Conservation (phyloP, 495 filamentous ascomycete species). For the Glarea lozoyensis region DNA sequence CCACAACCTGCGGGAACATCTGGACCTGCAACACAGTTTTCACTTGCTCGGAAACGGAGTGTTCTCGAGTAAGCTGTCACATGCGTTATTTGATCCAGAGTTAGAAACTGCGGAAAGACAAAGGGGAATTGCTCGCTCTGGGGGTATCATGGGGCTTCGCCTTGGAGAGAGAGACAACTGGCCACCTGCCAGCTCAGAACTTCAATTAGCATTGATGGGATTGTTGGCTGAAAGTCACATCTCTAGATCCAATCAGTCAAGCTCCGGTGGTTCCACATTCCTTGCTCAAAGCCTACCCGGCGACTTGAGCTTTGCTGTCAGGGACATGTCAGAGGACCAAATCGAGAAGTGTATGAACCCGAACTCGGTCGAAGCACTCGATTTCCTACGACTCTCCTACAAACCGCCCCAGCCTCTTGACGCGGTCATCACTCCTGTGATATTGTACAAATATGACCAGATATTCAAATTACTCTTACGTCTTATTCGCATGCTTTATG, state of each 20-base stretch:
- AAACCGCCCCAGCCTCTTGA: constrained; percentile 65
- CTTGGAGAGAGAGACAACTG: constrained; percentile 69
- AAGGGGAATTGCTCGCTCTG: constrained; percentile 54
- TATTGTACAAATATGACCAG: constrained; percentile 70
- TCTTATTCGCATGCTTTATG: constrained; percentile 69
- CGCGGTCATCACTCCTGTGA: constrained; percentile 55
- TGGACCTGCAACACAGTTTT: constrained; percentile 68
- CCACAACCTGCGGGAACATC: constrained; percentile 64
- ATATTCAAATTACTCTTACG: constrained; percentile 75
- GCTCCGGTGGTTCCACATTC: constrained; percentile 12
- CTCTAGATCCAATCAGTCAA: constrained; percentile 15
- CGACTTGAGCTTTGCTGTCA: constrained; percentile 75
- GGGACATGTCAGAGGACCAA: constrained; percentile 68
- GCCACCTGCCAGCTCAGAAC: constrained; percentile 89
- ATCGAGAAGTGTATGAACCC: constrained; percentile 72
- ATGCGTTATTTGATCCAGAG: constrained; percentile 83
- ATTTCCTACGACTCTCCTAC: constrained; percentile 85
- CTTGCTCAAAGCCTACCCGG: constrained; percentile 52
- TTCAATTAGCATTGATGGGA: constrained; percentile 80
- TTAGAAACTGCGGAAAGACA: constrained; percentile 68
- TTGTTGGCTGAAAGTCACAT: constrained; percentile 69
- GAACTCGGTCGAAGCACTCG: constrained; percentile 71
- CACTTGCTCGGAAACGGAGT: constrained; percentile 78
- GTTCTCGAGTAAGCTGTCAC: constrained; percentile 67
- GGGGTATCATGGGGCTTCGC: constrained; percentile 70